Base-by-base conservation (phyloP, 1,284 basidiomycete species). In the Ceratobasidium sp. region DNA sequence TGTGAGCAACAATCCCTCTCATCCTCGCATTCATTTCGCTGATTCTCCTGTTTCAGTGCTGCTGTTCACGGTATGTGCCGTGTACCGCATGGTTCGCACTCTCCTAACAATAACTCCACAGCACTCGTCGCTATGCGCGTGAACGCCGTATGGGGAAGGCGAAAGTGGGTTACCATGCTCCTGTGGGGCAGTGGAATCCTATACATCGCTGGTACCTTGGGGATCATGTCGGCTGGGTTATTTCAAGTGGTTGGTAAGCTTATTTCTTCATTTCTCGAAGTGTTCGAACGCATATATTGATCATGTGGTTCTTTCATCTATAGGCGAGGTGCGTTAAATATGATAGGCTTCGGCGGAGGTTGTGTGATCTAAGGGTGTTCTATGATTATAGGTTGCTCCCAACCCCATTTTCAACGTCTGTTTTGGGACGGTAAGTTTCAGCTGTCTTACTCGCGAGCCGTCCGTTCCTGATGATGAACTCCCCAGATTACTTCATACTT, bases 121-220 rank as follows among this genome's bases (percentile, higher is more conserved):
- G 75, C 57, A 33, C 53, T 76, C 14, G 75, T 76, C 48, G 75
- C 72, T 48, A 74, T 76, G 53, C 71, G 75, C 17, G 75, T 76
- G 29, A 76, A 64, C 47, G 75, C 75, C 6, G 50, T 76, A 45
- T 76, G 75, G 75, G 75, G 75, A 19, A 51, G 66, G n/a, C 69
- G 50, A 31, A 67, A 54, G 54, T 50, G 36, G 50, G 57, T 76
- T 36, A 44, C 57, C 14, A 69, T 51, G 44, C 29, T 64, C 14
- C 41, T 76, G 15, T 62, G 59, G 65, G 50, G 31, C 36, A 24
- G 27, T 29, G 73, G 75, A 54, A 31, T 51, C 24, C 11, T 64
- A 47, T 74, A 74, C 45, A 60, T 74, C 19, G 53, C 51, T 8
- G 57, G 44, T 27, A 76, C 64, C 1, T 44, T 76, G 48, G 67